These are phyloP conservation scores for Secale cereale DNA, from an alignment of 176 grass and related monocot genomes.

Conservation along the genomic window DNA sequence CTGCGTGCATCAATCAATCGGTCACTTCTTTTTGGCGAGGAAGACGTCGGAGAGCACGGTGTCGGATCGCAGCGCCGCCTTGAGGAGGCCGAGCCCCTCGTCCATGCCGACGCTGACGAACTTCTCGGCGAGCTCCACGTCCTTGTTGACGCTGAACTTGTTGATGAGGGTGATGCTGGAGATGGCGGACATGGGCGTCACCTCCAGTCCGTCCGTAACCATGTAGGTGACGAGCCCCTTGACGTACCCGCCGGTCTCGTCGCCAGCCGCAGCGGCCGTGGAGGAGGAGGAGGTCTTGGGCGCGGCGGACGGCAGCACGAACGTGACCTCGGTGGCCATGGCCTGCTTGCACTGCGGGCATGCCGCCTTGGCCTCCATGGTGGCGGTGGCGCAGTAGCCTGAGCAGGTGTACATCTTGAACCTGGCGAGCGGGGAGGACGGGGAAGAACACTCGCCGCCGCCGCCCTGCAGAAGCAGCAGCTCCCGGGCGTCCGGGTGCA, in stretches of 20 bases:
- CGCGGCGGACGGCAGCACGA: slow-evolving; percentile 5
- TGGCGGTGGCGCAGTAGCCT: slow-evolving; percentile 3
- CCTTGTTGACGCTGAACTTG: slow-evolving; percentile 22
- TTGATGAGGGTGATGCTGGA: slow-evolving; percentile 49
- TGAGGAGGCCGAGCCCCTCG: slow-evolving; percentile 40
- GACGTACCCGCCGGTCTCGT: slow-evolving; percentile 27
- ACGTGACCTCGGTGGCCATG: slow-evolving; percentile 1
- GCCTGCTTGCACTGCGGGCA: slow-evolving; percentile 38
- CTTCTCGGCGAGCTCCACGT: slow-evolving; percentile 46
- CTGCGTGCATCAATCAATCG: too few relatives aligned
- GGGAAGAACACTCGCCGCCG: not conserved
- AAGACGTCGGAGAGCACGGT: slow-evolving; percentile 43
- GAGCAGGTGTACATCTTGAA: slow-evolving; percentile 37
- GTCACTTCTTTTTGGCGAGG: slow-evolving; percentile 18
- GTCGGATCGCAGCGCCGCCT: slow-evolving; percentile 32
- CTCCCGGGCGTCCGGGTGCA: slow-evolving; percentile 17
- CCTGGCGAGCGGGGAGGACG: not conserved
- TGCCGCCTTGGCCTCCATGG: not conserved
- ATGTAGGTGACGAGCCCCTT: slow-evolving; percentile 48
- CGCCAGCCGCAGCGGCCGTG: too few relatives aligned
- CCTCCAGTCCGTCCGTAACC: slow-evolving; percentile 43
- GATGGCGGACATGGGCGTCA: slow-evolving; percentile 59
- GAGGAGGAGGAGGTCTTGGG: too few relatives aligned
- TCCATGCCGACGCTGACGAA: slow-evolving; percentile 24
- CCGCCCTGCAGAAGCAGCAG: slow-evolving; percentile 26